phyloP scores from a whole-genome alignment of 2,329 filamentous ascomycete genomes.

The Cladosporium phlei region DNA sequence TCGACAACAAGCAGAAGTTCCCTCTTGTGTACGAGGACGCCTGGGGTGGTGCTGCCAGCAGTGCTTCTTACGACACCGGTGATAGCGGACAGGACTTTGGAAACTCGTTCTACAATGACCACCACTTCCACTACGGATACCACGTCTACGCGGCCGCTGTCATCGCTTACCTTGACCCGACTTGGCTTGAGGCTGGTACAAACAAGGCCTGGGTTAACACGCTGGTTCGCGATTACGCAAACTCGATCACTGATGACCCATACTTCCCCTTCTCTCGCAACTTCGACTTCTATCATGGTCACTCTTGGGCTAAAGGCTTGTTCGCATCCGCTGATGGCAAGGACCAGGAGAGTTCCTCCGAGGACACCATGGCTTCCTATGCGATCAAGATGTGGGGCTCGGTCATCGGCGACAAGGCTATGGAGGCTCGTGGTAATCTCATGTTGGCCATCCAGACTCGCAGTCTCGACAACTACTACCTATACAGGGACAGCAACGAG shows the following conservation, averaged over 20 bases:
- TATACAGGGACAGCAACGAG: conserved; percentile 66
- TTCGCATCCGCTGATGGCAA: conserved; percentile 69
- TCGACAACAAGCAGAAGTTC: conserved; percentile 39
- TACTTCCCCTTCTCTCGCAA: conserved; percentile 76
- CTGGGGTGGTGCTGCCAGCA: conserved; percentile 79
- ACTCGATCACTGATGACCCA: conserved; percentile 64
- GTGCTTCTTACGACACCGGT: conserved; percentile 70
- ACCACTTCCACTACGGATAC: conserved; percentile 69
- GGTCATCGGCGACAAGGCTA: conserved; percentile 66
- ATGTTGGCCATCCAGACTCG: conserved; percentile 75
- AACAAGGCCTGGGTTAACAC: conserved; percentile 80
- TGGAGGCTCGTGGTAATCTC: conserved; percentile 76
- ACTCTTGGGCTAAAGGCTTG: conserved; percentile 85
- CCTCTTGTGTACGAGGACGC: conserved; percentile 52
- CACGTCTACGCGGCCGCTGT: conserved; percentile 83
- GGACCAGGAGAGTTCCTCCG: conserved; percentile 81
- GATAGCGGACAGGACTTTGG: conserved; percentile 77
- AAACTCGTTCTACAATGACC: conserved; percentile 74
- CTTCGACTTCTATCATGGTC: conserved; percentile 94
- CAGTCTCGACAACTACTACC: conserved; percentile 73
- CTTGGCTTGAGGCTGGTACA: conserved; percentile 57
- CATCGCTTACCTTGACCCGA: conserved; percentile 71
- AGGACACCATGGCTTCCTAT: conserved; percentile 84
- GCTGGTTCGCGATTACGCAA: conserved; percentile 77
- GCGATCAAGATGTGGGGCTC: conserved; percentile 92